phyloP scores from a whole-genome alignment of 306 rosid species.

The Vigna mungo region DNA sequence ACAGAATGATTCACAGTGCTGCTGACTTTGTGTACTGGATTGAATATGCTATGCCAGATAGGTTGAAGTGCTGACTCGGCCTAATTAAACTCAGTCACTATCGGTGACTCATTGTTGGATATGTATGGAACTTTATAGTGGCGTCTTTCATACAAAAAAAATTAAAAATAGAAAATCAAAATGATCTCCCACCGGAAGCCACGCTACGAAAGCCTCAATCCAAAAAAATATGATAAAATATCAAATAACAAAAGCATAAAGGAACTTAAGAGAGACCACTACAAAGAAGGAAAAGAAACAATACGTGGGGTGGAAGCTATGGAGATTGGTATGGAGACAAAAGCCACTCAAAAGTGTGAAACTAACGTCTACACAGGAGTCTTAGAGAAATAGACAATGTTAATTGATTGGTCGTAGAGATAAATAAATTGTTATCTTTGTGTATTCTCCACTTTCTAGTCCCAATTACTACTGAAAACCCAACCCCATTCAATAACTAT shows the following conservation, averaged over 20 bases:
- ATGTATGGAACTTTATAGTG: neutral
- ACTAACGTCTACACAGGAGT: conserved; percentile 7
- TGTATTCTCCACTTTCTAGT: neutral
- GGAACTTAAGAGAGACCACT: neutral
- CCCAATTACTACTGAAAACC: neutral
- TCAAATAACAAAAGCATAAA: conserved; percentile 3
- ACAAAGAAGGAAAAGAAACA: conserved; percentile 31
- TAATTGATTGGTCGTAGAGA: neutral
- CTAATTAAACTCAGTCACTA: neutral
- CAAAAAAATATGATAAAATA: neutral
- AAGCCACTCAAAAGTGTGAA: conserved; percentile 25
- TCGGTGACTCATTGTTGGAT: neutral
- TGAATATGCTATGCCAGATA: neutral
- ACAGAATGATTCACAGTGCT: neutral
- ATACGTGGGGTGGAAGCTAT: conserved; percentile 3
- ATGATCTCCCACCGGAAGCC: neutral
- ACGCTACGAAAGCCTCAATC: neutral
- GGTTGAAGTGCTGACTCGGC: conserved; percentile 17
- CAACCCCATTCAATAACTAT: neutral
- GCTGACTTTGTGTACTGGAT: neutral
- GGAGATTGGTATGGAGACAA: conserved; percentile 10
- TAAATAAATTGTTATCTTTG: neutral
- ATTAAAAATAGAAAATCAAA: neutral
- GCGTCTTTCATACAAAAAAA: conserved; percentile 24
- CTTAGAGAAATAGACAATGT: neutral